These are phyloP conservation scores for Kwoniella europaea DNA, from an alignment of 768 basidiomycete species.

Conservation along the genomic window DNA sequence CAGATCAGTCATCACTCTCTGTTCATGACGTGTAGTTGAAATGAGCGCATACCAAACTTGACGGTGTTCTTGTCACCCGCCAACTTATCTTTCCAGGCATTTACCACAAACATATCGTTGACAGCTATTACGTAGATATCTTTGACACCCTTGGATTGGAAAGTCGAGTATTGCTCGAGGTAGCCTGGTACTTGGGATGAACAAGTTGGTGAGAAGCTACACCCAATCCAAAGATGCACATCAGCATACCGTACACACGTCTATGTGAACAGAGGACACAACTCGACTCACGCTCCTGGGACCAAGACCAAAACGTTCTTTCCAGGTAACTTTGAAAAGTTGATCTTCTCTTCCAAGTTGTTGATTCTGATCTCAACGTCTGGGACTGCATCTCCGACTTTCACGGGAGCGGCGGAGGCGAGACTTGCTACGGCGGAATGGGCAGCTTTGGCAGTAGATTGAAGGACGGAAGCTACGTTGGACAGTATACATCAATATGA, in stretches of 20 bases:
- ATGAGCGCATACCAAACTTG: slow-evolving; percentile 53
- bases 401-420: slow-evolving; percentile 61
- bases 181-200: slow-evolving; percentile 66
- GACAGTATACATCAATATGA: not conserved
- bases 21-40: not conserved
- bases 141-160: slow-evolving; percentile 76
- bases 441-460: slow-evolving; percentile 65
- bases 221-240: not conserved
- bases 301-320: slow-evolving; percentile 66
- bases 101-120: slow-evolving; percentile 71
- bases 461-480: slow-evolving; percentile 58
- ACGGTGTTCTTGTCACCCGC: slow-evolving; percentile 66
- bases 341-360: slow-evolving; percentile 60
- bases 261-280: not conserved
- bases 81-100: slow-evolving; percentile 59
- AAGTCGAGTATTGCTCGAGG: slow-evolving; percentile 69
- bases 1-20: not conserved
- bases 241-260: not conserved
- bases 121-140: slow-evolving; percentile 72
- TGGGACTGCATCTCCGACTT: slow-evolving; percentile 64
- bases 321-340: slow-evolving; percentile 52
- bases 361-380: slow-evolving; percentile 67
- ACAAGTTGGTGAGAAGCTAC: slow-evolving; percentile 71
- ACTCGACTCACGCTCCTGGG: slow-evolving; percentile 62
- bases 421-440: slow-evolving; percentile 66